Evolutionary conservation across 2,329 filamentous ascomycete species (phyloP), one percentile per base, ranked within the genome.

Genomic region (Camillea tinctor): DNA sequence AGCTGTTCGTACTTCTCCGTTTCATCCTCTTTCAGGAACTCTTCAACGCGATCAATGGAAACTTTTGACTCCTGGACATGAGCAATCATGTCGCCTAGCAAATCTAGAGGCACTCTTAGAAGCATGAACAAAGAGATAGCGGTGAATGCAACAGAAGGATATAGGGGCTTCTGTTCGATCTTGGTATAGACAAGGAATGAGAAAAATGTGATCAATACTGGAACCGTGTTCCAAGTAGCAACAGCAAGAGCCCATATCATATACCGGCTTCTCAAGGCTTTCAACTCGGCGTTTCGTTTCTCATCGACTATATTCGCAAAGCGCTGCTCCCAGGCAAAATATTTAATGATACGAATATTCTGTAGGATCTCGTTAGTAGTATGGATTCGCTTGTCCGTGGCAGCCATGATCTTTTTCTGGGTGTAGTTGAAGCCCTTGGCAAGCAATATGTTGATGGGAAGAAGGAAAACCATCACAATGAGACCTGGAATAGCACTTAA

Each of bases 261-360:
- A 77, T 96, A 99, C 61, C 94, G 87, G 48, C 85, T 85, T 59
- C 93, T 88, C 57, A 99, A 77, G 30, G 92, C 87, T 68, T 84
- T 87, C 55, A 99, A 82, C 74, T 99, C 95, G 2, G 81, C 81
- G 50, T 82, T 81, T 63, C 95, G 88, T 78, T 97, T 97, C 74
- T 97, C 94, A 62, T 96, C 90, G 36, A 99, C 92, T 57, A 92
- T 87, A 21, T 86, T 85, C 59, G 91, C 86, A 73, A 97, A 99
- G 2, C 94, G 90, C 68, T 93, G 88, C 75, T 99, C 95, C 95
- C 95, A 99, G 0, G 95, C 94, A 73, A 99, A 99, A 76, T 95
- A 99, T 74, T 99, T 99, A 84, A 99, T 98, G 73, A 99, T 97
- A 55, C 95, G 88, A 66, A 99, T 98, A 70, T 98, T 99, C 72